Base-by-base conservation (phyloP, 768 basidiomycete genomes). In the Boletus reticuloceps region DNA sequence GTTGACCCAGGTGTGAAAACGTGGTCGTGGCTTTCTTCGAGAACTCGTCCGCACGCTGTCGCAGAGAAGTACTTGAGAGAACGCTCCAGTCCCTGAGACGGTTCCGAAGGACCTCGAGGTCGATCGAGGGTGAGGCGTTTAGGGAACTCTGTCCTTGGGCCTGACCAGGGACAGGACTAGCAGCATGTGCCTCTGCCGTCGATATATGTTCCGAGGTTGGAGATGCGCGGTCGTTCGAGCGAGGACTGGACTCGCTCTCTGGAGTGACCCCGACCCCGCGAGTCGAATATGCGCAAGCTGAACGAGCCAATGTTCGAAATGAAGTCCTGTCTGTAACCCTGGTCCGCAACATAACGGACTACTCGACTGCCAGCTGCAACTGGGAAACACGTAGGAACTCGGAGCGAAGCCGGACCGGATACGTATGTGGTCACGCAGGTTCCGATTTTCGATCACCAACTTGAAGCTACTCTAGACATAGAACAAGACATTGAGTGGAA, bases 1-100 rank as follows among this genome's bases (percentile, higher is more conserved):
- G 82, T 25, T 79, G 74, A 12, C 93, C 94, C 3, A 96, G 78
- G 62, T 85, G 79, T 41, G 86, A 85, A 61, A 96, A 83, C 6
- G 80, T 83, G 8, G 75, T 72, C 58, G 81, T 79, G 3, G 89
- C 80, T 6, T 68, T 69, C 10, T 74, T 72, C 0, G 88, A 85
- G 59, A 89, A 80, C 41, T 71, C 75, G 66, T 88, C 84, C 41
- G 83, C 77, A 40, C 77, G 78, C 54, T 73, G 74, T 45, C 85
- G 82, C 10, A 72, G 69, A 27, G 70, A 69, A 20, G 67, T 57
- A 17, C 67, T 61, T 6, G 74, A 62, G 38, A 64, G 54, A 50
- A 64, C 59, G 42, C 82, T 70, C 85, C 82, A 84, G 48, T 80
- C 76, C 57, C 70, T 75, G 53, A 76, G 54, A 48, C 65, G 67